phyloP scores from a whole-genome alignment of 495 filamentous ascomycete species.

The Margaritispora aquatica region DNA sequence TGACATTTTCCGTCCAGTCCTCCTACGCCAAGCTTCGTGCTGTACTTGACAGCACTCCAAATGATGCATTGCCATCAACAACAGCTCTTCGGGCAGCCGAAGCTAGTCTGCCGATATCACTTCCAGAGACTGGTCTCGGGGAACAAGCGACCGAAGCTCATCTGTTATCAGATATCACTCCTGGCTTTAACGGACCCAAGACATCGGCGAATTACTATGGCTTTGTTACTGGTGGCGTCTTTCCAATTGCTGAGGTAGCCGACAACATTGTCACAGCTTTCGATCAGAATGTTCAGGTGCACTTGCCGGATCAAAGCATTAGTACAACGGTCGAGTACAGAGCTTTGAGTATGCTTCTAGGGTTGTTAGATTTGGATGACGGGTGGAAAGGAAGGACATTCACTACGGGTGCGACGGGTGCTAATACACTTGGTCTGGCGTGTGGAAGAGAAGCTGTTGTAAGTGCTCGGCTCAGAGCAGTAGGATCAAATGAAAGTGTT shows the following conservation, averaged over 20 bases:
- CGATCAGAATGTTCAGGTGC: conserved; percentile 84
- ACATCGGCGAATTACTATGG: conserved; percentile 59
- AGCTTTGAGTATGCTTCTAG: conserved; percentile 60
- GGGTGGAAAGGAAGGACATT: conserved; percentile 61
- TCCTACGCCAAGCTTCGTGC: conserved; percentile 15
- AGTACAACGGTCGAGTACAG: conserved; percentile 68
- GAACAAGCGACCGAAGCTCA: conserved; percentile 21
- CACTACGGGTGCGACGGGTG: conserved; percentile 84
- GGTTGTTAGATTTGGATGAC: conserved; percentile 53
- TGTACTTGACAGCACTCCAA: conserved; percentile 10
- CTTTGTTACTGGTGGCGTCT: conserved; percentile 78
- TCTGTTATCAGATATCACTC: conserved; percentile 16
- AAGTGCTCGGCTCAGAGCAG: conserved; percentile 28
- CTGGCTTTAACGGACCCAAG: conserved; percentile 24
- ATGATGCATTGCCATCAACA: conserved; percentile 17
- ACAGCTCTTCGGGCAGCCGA: conserved; percentile 7
- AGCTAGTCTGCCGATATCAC: neutral
- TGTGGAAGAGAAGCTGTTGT: conserved; percentile 68
- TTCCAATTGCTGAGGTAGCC: conserved; percentile 76
- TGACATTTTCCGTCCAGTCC: conserved; percentile 17
- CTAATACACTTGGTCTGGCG: conserved; percentile 76
- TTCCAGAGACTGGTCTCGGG: conserved; percentile 17
- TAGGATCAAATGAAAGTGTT: conserved; percentile 21
- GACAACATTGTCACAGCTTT: conserved; percentile 72
- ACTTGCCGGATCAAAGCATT: conserved; percentile 68